Base-by-base conservation (phyloP, 2,329 filamentous ascomycete species). In the Penicillium sp. region DNA sequence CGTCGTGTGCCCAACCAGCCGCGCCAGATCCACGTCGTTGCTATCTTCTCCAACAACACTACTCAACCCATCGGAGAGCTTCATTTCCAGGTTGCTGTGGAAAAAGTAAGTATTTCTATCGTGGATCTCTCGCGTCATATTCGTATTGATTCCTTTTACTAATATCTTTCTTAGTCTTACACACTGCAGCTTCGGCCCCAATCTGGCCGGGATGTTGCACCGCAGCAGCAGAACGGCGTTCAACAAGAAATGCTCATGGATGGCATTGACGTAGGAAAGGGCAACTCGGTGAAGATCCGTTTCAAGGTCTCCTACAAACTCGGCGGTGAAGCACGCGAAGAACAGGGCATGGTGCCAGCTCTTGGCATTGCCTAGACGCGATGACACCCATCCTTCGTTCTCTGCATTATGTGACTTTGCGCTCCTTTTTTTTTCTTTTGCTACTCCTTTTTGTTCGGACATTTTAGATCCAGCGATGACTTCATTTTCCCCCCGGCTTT, bases 11-110 rank as follows among this genome's bases (percentile, higher is more conserved):
- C 48, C 75, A 80, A 45, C 68, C 81, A 56, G 73, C 76, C 52
- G 77, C 84, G 60, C 75, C 84, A 68, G 3, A 84, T 97, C 42
- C 80, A 83, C 29, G 83, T 97, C 44, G 77, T 85, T 4, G 90
- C 92, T 58, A 81, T 83, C n/a, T 96, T 97, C 70, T 92, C 90
- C 16, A 99, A 96, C 71, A 88, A 84, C 56, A 88, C 87, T 1
- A 75, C 82, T 2, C 82, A 89, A 65, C 82, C 85, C 0, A 82
- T 99, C 21, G 82, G 83, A 3, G 89, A 95, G 59, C 78, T 99
- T 29, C 92, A 93, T 54, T 96, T 97, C 67, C 90, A 96, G 72
- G 81, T 96, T 38, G 94, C 94, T 3, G 93, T 97, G 29, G 94
- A 93, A 55, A 97, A 93, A 84, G 92, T 95, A 77, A 61, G 73